These are phyloP conservation scores for Paraglomus brasilianum DNA, from an alignment of 192 early-diverging fungal species.

Conservation along the genomic window DNA sequence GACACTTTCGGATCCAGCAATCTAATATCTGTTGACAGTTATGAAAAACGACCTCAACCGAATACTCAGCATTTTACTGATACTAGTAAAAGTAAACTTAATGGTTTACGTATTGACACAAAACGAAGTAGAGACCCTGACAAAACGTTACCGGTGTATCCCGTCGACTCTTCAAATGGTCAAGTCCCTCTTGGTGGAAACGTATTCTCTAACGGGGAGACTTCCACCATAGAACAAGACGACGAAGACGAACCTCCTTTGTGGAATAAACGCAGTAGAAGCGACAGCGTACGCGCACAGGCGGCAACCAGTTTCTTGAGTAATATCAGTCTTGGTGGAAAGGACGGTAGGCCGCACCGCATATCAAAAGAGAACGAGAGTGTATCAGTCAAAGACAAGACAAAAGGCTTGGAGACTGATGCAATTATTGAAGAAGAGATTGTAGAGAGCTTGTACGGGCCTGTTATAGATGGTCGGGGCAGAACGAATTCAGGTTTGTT, in stretches of 20 bases:
- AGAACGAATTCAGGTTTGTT: too few species aligned
- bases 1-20: not conserved
- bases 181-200: too few species aligned
- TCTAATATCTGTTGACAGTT: slow-evolving; percentile 3
- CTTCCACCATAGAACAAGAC: slow-evolving; percentile 17
- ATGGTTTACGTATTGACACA: too few species aligned
- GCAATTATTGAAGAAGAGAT: not conserved
- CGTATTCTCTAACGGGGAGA: not conserved
- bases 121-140: too few species aligned
- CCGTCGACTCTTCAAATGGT: too few species aligned
- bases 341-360: not conserved
- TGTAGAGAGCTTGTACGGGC: too few species aligned
- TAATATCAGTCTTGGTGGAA: slow-evolving; percentile 9
- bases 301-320: slow-evolving; percentile 12
- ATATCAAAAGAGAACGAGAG: slow-evolving; percentile 3
- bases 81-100: too few species aligned
- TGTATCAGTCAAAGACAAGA: slow-evolving; percentile 11
- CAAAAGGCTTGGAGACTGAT: not conserved
- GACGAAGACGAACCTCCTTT: not conserved
- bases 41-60: not conserved
- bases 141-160: too few species aligned
- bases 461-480: too few species aligned
- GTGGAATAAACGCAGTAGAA: slow-evolving; percentile 9
- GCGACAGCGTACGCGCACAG: slow-evolving; percentile 17
- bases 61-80: too few species aligned